phyloP scores from a whole-genome alignment of 805 yeast genomes.

The Teunomyces atbi region DNA sequence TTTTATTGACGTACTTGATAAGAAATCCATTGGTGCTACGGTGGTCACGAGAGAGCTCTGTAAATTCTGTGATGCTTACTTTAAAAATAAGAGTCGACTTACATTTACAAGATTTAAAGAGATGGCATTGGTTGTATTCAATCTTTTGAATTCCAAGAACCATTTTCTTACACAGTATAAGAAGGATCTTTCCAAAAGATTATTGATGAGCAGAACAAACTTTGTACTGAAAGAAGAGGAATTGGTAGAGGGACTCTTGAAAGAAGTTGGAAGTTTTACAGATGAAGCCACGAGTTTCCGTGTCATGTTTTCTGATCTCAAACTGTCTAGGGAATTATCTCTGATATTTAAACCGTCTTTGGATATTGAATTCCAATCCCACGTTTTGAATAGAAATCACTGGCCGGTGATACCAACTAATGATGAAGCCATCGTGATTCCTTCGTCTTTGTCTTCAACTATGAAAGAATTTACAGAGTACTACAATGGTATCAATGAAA shows the following conservation, averaged over 20 bases:
- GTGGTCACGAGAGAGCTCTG: slow-evolving; percentile 22
- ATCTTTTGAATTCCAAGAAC: slow-evolving; percentile 31
- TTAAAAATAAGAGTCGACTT: slow-evolving; percentile 14
- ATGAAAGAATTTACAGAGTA: slow-evolving; percentile 20
- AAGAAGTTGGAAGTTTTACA: slow-evolving; percentile 29
- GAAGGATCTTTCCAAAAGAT: slow-evolving; percentile 36
- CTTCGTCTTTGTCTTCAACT: slow-evolving; percentile 16
- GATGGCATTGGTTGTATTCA: slow-evolving; percentile 27
- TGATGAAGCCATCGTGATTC: slow-evolving; percentile 21
- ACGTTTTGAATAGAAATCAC: slow-evolving; percentile 32
- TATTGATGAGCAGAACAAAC: slow-evolving; percentile 25
- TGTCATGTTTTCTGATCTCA: slow-evolving; percentile 36
- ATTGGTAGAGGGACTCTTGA: slow-evolving; percentile 20
- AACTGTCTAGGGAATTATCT: slow-evolving; percentile 13
- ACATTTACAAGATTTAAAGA: slow-evolving; percentile 16
- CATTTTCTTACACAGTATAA: slow-evolving; percentile 31
- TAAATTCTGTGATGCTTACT: slow-evolving; percentile 30
- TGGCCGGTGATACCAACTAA: slow-evolving; percentile 41
- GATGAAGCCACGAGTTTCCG: slow-evolving; percentile 27
- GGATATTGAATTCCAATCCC: slow-evolving; percentile 25
- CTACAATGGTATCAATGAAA: slow-evolving; percentile 20
- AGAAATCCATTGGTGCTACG: slow-evolving; percentile 11
- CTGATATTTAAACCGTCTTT: neutral
- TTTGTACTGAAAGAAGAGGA: slow-evolving; percentile 19
- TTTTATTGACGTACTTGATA: slow-evolving; percentile 18